A percentile compares a stretch with the other conserved stretches of the same genome.
These are phyloP conservation scores for Trichoderma sp. DNA, from an alignment of 2,329 filamentous ascomycete species.

Conservation along the genomic window DNA sequence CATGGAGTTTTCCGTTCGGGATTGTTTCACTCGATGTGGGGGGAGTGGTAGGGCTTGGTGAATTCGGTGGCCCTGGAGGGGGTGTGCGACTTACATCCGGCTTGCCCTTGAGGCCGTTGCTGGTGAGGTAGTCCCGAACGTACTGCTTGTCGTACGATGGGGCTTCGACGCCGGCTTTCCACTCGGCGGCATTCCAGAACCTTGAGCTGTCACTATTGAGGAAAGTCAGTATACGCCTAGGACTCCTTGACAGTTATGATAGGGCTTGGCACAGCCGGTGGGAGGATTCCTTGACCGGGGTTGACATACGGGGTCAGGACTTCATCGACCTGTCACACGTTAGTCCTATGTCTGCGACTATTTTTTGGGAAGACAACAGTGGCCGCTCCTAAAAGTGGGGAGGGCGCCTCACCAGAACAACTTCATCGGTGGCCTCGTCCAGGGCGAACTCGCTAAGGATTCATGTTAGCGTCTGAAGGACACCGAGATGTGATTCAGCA, in stretches of 20 bases:
- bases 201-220: conserved; percentile 63
- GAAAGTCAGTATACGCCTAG: conserved; percentile 62
- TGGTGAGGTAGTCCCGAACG: conserved; percentile 78
- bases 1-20: not conserved
- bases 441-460: conserved; percentile 47
- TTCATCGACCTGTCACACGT: conserved; percentile 57
- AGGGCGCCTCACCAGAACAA: conserved; percentile 45
- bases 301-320: conserved; percentile 70
- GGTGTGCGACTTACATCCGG: conserved; percentile 48
- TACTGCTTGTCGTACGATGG: conserved; percentile 88
- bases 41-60: not conserved
- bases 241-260: not conserved
- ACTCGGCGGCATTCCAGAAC: conserved; percentile 76
- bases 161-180: conserved; percentile 69
- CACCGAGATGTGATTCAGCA: not conserved
- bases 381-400: not conserved
- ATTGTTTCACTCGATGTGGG: not conserved
- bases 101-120: conserved; percentile 57
- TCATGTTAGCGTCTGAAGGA: conserved; percentile 34
- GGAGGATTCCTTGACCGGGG: not conserved
- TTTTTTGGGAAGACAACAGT: not conserved
- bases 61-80: not conserved
- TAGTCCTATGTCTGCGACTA: not conserved
- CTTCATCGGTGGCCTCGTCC: conserved; percentile 46
- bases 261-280: not conserved